These are phyloP conservation scores for Meyerozyma guilliermondii DNA, from an alignment of 1,139 yeast species.

Conservation along the genomic window DNA sequence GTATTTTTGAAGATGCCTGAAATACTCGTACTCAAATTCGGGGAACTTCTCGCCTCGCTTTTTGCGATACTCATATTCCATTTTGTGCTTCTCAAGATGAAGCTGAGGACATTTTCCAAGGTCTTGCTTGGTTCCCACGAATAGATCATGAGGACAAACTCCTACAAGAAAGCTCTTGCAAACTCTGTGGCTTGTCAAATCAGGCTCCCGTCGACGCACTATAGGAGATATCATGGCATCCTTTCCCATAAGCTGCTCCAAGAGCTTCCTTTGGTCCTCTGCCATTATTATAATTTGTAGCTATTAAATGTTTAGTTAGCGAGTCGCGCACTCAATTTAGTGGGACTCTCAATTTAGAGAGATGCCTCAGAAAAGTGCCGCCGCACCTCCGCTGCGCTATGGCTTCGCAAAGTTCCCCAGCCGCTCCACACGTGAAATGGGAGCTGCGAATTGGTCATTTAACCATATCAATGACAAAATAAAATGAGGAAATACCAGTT, in stretches of 20 bases:
- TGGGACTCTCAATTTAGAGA: no score
- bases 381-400: no score
- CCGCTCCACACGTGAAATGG: background rate
- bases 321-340: no score
- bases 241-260: conserved; percentile 82
- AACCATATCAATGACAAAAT: background rate
- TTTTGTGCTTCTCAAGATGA: conserved; percentile 71
- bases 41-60: conserved; percentile 55
- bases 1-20: conserved; percentile 47
- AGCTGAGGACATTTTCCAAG: conserved; percentile 75
- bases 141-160: conserved; percentile 83
- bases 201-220: conserved; percentile 35
- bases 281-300: conserved; percentile 44
- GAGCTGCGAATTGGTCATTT: background rate
- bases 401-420: background rate
- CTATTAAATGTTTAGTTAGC: no score
- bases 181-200: conserved; percentile 61
- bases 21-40: conserved; percentile 68
- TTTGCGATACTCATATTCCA: conserved; percentile 62
- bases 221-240: conserved; percentile 43
- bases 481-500: conserved; percentile 29
- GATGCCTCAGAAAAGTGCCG: no score
- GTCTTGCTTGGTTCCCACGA: conserved; percentile 79
- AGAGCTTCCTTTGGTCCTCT: conserved; percentile 67
- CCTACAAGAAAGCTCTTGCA: conserved; percentile 84